Evolutionary conservation across 2,329 filamentous ascomycete species (phyloP), one percentile per base, ranked within the genome.

Genomic region (Aaosphaeria pasadenensis): DNA sequence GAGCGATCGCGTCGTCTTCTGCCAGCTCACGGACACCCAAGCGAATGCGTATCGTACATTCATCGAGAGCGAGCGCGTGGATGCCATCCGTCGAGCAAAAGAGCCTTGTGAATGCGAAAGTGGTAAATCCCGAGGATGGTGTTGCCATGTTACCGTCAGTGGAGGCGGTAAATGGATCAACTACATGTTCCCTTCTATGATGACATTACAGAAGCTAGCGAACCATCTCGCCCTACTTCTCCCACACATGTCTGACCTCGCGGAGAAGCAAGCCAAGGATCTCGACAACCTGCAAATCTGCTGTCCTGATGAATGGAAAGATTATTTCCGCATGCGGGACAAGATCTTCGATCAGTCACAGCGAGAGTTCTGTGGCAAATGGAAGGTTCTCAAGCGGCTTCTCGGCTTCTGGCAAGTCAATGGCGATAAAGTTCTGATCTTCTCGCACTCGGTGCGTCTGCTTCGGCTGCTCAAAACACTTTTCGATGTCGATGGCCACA

Each of bases 321-420:
- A 84, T 17, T 76, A 96, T 0, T 94, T 91, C 63, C 75, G 77
- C 7, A 82, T 86, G 17, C 81, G 89, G 39, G 89, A 96, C 58
- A 89, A 84, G 6, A 86, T 97, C 49, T 72, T 88, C 44, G 88
- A 87, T 58, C 86, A 91, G 44, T 86, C 91, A 1, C 91, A 96
- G 58, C 87, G 89, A 0, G 88, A 95, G 48, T 96, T 91, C 56
- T 99, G 94, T 63, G 94, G 94, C 4, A 99, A 99, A 71, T 99
- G 94, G 94, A 91, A 89, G 63, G 84, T 99, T 1, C 70, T 99
- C 30, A 89, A 86, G 67, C 91, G 89, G 59, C 76, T 99, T 4
- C 79, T 99, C 5, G 86, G 85, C 47, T 92, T 94, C 69, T 99
- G 94, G 94, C 83, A 96, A 64, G 77, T 81, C 11, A 91, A 88